Evolutionary conservation across 495 filamentous ascomycete species (phyloP), one percentile per base, ranked within the genome.

Genomic region (Daldinia decipiens): DNA sequence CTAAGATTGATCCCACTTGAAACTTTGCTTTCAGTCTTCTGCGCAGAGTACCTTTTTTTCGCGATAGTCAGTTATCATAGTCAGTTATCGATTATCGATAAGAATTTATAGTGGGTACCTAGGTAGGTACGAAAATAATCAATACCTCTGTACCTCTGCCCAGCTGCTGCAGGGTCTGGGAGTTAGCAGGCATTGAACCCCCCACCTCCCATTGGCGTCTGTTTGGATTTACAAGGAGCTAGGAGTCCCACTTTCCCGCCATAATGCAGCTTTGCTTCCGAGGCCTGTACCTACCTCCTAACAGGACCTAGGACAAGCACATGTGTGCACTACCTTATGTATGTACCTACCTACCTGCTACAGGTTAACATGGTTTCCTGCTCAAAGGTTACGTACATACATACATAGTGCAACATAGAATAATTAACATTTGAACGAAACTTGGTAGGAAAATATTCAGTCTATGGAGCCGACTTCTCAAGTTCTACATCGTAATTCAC

Each of bases 61-160:
- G 29, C 36, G 2, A 47, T 47, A 29, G 15, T 24, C 61, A 31
- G 13, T 56, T 71, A 71, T 71, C 70, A 47, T 47, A 29, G 15
- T 24, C 61, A 31, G 13, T 56, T 71, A 71, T 71, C 70, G 70
- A 73, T 71, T 59, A 65, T 65, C 65, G 73, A 75, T 75, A 75
- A 70, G 59, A 56, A 24, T 9, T 24, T 47, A 0, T 47, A 47
- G 19, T 47, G 43, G 43, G 21, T 24, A 24, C 21, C 21, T 24
- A 1, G n/a, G n/a, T n/a, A n/a, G n/a, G 6, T 47, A 21, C 43
- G 17, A 3, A 24, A 47, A 47, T 47, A 19, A 47, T 47, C 3
- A 17, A 47, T 47, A 24, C 9, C 7, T 8, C 32, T 9, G 21
- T n/a, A n/a, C n/a, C 21, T 24, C 21, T 24, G 21, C 21, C 21